Evolutionary conservation across 148 eudicot species (phyloP), one percentile per base, ranked within the genome.

Genomic region (Chenopodium quinoa): DNA sequence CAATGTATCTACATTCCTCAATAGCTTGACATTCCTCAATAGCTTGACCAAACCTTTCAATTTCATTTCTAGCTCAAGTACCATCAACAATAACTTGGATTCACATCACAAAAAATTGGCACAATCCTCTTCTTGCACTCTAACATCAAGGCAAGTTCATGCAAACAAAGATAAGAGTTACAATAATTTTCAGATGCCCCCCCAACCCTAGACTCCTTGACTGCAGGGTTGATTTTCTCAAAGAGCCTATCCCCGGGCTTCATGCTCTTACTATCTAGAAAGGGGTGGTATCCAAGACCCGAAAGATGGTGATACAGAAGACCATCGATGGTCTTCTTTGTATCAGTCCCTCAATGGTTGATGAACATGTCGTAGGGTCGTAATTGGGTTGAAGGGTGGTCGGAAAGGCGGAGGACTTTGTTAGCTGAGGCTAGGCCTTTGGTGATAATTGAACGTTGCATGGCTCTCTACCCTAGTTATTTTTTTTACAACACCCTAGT

Each of bases 231-330:
- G n/a, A 92, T 90, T 2, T 83, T 84, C 0, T 89, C 90, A 29
- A 86, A 88, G 60, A 92, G 58, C 44, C 54, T 67, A 72, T 91
- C 93, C 22, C 97, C 93, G 0, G 97, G 92, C 46, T 86, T 84
- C 92, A 91, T 91, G 84, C 70, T 87, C 82, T 88, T 88, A 85
- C 86, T 87, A 79, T 92, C 96, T 81, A 91, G 81, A 75, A 92
- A 92, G 23, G 96, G 92, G 56, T 81, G 78, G 16, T 88, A 80
- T 48, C 90, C 84, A 1, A 87, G 73, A 10, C 80, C 65, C 1
- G 75, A 29, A 2, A 92, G 80, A 23, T 88, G 90, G 27, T 88
- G 82, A 66, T 79, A 86, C 29, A 92, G 79, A 48, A 92, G 79
- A 17, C 93, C 91, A 1, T 91, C 87, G 8, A 92, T 86, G 25